These are phyloP conservation scores for Eudorina sp. DNA, from an alignment of 139 green algal species.

Conservation along the genomic window DNA sequence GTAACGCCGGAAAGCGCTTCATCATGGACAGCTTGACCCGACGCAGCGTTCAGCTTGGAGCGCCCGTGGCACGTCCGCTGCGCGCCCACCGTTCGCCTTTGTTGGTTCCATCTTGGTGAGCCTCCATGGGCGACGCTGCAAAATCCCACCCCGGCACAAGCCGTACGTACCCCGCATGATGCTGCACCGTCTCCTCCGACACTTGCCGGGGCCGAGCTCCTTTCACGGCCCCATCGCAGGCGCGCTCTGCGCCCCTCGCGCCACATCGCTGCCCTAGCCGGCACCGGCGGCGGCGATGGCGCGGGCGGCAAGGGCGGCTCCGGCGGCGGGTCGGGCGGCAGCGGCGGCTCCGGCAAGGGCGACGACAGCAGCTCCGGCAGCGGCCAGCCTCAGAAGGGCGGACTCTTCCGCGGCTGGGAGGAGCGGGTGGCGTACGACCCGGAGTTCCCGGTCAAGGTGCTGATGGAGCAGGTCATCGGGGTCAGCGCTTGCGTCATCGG, in stretches of 20 bases:
- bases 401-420: conserved; percentile 88
- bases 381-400: conserved; percentile 46
- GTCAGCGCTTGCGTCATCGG: conserved; percentile 92
- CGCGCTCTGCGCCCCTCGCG: neutral
- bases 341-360: conserved; percentile 28
- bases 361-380: conserved; percentile 9
- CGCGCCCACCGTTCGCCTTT: neutral
- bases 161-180: no score
- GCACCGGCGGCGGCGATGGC: neutral
- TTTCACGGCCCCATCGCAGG: neutral
- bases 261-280: neutral
- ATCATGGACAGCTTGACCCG: conserved; percentile 29
- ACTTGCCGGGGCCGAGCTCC: neutral
- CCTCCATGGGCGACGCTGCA: neutral
- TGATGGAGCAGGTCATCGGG: conserved; percentile 82
- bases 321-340: conserved; percentile 25
- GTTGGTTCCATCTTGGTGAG: neutral
- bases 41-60: neutral
- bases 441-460: conserved; percentile 86
- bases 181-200: no score
- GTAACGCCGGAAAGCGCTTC: no score
- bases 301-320: conserved; percentile 32
- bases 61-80: neutral
- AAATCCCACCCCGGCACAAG: no score
- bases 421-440: conserved; percentile 89